Base-by-base conservation (phyloP, 257 asterid species). In the Gardenia jasminoides region DNA sequence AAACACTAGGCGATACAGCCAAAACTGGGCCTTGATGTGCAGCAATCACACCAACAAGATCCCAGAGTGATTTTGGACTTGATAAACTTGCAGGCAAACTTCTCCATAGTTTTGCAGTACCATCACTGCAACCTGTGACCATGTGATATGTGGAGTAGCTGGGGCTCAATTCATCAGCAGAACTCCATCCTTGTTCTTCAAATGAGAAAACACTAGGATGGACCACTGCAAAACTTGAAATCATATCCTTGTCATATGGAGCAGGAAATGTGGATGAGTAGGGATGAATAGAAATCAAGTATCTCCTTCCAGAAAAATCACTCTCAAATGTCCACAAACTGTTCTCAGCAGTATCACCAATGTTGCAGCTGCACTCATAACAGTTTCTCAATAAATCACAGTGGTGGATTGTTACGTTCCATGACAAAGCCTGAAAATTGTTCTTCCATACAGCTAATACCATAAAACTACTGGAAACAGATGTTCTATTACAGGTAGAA, bases 61-160 rank as follows among this genome's bases (percentile, higher is more conserved):
- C 85, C 99, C 99, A 96, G 65, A 83, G 79, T 72, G 89, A 77
- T 83, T 76, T 76, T 56, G 88, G 78, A 83, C 83, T 87, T 76
- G 79, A 79, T 59, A 85, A 80, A 66, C 72, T 85, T 86, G 85
- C 86, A 50, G 91, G 94, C 79, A 80, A 59, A 87, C 97, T 92
- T 88, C 86, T 90, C 99, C 99, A 96, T 75, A 96, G 85, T 87
- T 91, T 92, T 82, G 93, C 83, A 82, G 81, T 86, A 74, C 99
- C 97, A 85, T 84, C 83, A 78, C 43, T 48, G 84, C 86, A 84
- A 83, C 98, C 99, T 75, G 97, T 92, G 76, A 90, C 81, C 88
- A 93, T 76, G 84, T 96, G 99, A 87, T 96, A 96, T 67, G 96
- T 85, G 76, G 87, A 87, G 83, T 80, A 82, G 83, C 80, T 83